Evolutionary conservation across 176 grass and related monocot genomes (phyloP).

Genomic region (Typha latifolia): DNA sequence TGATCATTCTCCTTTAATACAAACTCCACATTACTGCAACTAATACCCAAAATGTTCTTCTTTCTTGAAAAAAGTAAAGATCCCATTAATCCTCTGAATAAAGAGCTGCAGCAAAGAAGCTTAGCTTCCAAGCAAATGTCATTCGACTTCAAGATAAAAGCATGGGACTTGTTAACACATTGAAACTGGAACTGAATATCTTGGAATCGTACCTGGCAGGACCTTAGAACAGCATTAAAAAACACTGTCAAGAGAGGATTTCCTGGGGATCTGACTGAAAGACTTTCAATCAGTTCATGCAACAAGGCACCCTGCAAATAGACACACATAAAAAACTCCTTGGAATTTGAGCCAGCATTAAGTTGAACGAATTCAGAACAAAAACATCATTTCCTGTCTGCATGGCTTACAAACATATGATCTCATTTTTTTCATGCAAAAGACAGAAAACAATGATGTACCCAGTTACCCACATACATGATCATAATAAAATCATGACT

Average conservation of each 20-base stretch:
- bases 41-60: conserved; percentile 44
- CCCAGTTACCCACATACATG: no score
- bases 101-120: conserved; percentile 38
- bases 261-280: conserved; percentile 38
- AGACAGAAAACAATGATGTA: no score
- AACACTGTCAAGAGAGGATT: conserved; percentile 32
- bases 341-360: not conserved
- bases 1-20: conserved; percentile 49
- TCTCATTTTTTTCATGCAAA: no score
- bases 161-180: conserved; percentile 8
- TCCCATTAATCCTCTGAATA: conserved; percentile 55
- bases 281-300: conserved; percentile 52
- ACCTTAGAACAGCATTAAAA: conserved; percentile 39
- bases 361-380: no score
- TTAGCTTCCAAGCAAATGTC: conserved; percentile 42
- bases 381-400: no score
- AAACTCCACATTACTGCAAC: conserved; percentile 41
- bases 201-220: conserved; percentile 32
- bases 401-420: no score
- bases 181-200: conserved; percentile 28
- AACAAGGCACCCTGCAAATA: conserved; percentile 52
- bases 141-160: conserved; percentile 22
- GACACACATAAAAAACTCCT: not conserved
- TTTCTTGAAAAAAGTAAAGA: conserved; percentile 34
- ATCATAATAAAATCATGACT: no score